Percentiles rank a stretch among this genome's conserved stretches.
These are phyloP conservation scores for Psilocybe tampanensis DNA, from an alignment of 768 basidiomycete genomes.

Conservation along the genomic window DNA sequence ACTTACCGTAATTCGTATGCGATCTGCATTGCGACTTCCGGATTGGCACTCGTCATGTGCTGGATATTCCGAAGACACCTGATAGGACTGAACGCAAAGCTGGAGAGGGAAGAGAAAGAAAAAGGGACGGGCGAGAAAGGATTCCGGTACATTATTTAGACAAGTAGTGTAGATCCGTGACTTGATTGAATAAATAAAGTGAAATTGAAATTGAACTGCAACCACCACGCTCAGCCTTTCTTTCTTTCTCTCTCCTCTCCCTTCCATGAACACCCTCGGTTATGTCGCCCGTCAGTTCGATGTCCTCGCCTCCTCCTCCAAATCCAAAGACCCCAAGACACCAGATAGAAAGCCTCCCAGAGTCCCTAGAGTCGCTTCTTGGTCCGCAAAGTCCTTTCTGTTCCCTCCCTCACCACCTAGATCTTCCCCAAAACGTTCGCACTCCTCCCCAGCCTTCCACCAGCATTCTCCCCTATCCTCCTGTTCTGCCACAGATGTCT, in stretches of 20 bases:
- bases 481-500: too few relatives aligned
- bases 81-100: constrained; percentile 36
- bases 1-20: constrained; percentile 68
- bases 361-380: constrained; percentile 53
- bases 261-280: constrained; percentile 76
- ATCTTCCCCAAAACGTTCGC: constrained; percentile 48
- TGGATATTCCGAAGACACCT: constrained; percentile 49
- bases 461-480: constrained; percentile 6
- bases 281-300: constrained; percentile 86
- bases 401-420: constrained; percentile 33
- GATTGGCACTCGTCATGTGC: constrained; percentile 53
- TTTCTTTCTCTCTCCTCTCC: neutral
- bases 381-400: constrained; percentile 58
- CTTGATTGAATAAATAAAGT: constrained; percentile 1
- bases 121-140: constrained; percentile 44
- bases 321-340: constrained; percentile 52
- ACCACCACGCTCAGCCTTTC: neutral
- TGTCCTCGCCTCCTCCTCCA: constrained; percentile 61
- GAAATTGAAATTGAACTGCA: neutral
- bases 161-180: constrained; percentile 4
- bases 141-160: constrained; percentile 53
- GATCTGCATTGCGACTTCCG: constrained; percentile 69
- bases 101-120: constrained; percentile 37
- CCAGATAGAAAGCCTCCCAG: constrained; percentile 27
- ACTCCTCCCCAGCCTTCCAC: constrained; percentile 60